Evolutionary conservation across 495 filamentous ascomycete species (phyloP).

Genomic region (Penicillium pulvis): DNA sequence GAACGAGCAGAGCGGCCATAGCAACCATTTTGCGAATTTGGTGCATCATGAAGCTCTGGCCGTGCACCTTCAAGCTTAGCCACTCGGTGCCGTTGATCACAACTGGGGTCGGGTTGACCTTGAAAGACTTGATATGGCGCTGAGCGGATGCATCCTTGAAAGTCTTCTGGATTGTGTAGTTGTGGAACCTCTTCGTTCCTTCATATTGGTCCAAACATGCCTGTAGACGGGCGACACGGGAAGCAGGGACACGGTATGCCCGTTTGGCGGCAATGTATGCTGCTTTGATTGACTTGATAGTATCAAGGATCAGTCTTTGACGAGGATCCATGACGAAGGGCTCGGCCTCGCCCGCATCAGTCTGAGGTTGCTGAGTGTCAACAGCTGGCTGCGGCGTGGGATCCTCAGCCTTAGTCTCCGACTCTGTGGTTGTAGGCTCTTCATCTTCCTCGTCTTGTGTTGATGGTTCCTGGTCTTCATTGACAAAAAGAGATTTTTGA

Average conservation of each 20-base stretch:
- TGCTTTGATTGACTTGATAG: constrained; percentile 72
- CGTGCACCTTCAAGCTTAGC: constrained; percentile 93
- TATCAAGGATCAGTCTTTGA: constrained; percentile 50
- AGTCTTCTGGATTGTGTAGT: constrained; percentile 90
- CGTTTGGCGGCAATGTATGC: constrained; percentile 78
- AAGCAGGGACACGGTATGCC: constrained; percentile 74
- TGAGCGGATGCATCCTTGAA: constrained; percentile 78
- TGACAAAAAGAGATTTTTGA: constrained; percentile 40
- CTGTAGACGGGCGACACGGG: constrained; percentile 71
- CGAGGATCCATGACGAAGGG: constrained; percentile 30
- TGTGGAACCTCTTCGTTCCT: constrained; percentile 89
- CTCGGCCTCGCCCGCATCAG: constrained; percentile 16
- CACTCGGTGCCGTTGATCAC: constrained; percentile 89
- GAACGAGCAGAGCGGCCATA: constrained; percentile 81
- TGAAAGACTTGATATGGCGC: constrained; percentile 87
- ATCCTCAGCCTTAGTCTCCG: constrained; percentile 12
- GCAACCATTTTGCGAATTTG: constrained; percentile 99
- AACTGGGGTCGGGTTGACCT: constrained; percentile 68
- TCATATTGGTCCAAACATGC: constrained; percentile 67
- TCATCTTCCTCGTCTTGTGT: constrained; percentile 14
- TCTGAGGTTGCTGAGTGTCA: constrained; percentile 7
- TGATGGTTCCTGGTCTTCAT: constrained; percentile 24
- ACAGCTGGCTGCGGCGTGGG: constrained; percentile 6
- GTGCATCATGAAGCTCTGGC: constrained; percentile 99
- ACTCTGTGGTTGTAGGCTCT: background rate